Evolutionary conservation across 192 early-diverging fungal genomes (phyloP).

Genomic region (Rhizophagus clarus): DNA sequence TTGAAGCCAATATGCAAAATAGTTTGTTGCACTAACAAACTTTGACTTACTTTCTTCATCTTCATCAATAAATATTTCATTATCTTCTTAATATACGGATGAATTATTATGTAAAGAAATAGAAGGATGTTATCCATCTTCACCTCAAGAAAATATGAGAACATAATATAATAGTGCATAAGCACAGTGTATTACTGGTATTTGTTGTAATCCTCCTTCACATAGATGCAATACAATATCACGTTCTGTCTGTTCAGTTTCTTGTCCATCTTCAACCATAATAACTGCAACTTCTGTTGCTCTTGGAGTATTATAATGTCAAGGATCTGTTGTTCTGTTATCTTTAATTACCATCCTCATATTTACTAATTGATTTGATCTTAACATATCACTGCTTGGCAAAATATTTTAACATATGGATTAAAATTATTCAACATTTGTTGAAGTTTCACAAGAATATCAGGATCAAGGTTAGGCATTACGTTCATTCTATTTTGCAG

Average conservation of each 20-base stretch:
- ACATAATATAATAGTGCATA: too few relatives aligned
- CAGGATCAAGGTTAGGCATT: neutral
- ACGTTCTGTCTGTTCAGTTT: neutral
- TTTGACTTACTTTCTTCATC: neutral
- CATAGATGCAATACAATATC: neutral
- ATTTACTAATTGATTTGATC: neutral
- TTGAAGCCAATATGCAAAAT: conserved; percentile 35
- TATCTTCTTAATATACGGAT: neutral
- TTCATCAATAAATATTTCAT: neutral
- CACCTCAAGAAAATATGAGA: neutral
- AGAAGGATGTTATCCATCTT: conserved; percentile 33
- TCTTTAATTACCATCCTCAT: conserved; percentile 7
- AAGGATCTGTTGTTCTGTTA: conserved; percentile 2
- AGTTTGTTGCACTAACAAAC: neutral
- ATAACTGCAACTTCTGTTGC: conserved; percentile 28
- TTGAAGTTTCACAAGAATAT: neutral
- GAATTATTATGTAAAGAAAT: neutral
- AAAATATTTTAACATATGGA: conserved; percentile 16
- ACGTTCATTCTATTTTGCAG: conserved; percentile 5
- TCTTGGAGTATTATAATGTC: conserved; percentile 15
- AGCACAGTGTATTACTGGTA: too few relatives aligned
- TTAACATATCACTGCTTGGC: neutral
- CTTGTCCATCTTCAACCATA: conserved; percentile 22
- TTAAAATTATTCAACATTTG: conserved; percentile 17
- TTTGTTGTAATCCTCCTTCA: too few relatives aligned